A percentile compares a stretch with the other conserved stretches of the same genome.
These are phyloP conservation scores for Mortierella sp. DNA, from an alignment of 371 early-diverging fungal species.

Conservation along the genomic window DNA sequence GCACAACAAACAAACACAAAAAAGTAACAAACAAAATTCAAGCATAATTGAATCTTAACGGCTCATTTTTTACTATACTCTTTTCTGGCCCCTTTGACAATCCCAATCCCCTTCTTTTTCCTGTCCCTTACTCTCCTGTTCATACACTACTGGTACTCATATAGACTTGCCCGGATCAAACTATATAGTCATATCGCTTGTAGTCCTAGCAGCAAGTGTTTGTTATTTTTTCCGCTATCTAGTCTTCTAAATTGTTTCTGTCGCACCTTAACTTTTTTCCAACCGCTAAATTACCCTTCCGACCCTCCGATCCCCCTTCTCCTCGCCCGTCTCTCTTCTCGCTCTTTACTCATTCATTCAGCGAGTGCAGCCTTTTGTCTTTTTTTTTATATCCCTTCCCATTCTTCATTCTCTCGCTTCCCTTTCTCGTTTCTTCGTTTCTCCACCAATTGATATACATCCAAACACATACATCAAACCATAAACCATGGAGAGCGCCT, in stretches of 20 bases:
- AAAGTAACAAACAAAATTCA: slow-evolving; percentile 11
- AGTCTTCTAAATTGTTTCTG: slow-evolving; percentile 12
- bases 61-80: slow-evolving; percentile 3
- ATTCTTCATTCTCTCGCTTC: slow-evolving; percentile 8
- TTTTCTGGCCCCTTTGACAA: neutral
- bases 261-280: slow-evolving; percentile 11
- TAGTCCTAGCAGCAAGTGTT: neutral
- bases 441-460: slow-evolving; percentile 11
- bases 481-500: slow-evolving; percentile 13
- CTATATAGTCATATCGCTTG: neutral
- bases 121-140: neutral
- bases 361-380: neutral
- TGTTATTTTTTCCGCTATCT: slow-evolving; percentile 13
- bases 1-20: neutral
- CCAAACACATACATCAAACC: slow-evolving; percentile 4
- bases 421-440: slow-evolving; percentile 17
- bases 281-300: slow-evolving; percentile 12
- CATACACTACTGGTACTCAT: too few relatives aligned
- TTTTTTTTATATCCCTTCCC: neutral
- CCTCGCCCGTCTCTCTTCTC: neutral
- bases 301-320: slow-evolving; percentile 5
- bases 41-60: neutral
- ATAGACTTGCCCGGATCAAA: slow-evolving; percentile 1
- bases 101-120: neutral
- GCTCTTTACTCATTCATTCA: neutral